phyloP scores from a whole-genome alignment of 805 yeast species.

The Ogataea naganishii region DNA sequence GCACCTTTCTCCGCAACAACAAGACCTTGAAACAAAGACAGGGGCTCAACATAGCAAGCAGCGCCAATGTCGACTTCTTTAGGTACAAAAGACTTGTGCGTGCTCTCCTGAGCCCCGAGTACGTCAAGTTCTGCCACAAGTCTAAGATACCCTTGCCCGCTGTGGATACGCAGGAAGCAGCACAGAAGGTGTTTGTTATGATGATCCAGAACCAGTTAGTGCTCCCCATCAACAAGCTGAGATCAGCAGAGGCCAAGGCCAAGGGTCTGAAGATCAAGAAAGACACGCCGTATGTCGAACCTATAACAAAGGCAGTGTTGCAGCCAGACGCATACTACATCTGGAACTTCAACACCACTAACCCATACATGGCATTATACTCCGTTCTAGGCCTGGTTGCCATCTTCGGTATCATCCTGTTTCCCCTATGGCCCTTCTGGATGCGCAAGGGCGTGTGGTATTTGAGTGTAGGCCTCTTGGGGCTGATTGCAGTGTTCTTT shows the following conservation, averaged over 20 bases:
- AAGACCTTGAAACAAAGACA: constrained; percentile 67
- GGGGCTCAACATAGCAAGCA: constrained; percentile 55
- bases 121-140: constrained; percentile 31
- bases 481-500: constrained; percentile 67
- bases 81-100: constrained; percentile 76
- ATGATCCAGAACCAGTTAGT: constrained; percentile 69
- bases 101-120: constrained; percentile 68
- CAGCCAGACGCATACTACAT: constrained; percentile 64
- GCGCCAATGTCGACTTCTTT: constrained; percentile 73
- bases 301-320: constrained; percentile 49
- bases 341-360: constrained; percentile 75
- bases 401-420: constrained; percentile 56
- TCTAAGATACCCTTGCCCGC: constrained; percentile 26
- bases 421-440: constrained; percentile 92
- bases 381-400: constrained; percentile 60
- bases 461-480: constrained; percentile 67
- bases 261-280: constrained; percentile 56
- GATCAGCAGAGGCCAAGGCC: constrained; percentile 55
- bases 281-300: constrained; percentile 51
- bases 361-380: constrained; percentile 52
- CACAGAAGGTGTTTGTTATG: constrained; percentile 52
- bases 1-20: constrained; percentile 61
- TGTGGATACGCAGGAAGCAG: constrained; percentile 43
- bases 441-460: constrained; percentile 92
- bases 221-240: constrained; percentile 68